Evolutionary conservation across 2,329 filamentous ascomycete species (phyloP).

Genomic region (Colletotrichum tanaceti): DNA sequence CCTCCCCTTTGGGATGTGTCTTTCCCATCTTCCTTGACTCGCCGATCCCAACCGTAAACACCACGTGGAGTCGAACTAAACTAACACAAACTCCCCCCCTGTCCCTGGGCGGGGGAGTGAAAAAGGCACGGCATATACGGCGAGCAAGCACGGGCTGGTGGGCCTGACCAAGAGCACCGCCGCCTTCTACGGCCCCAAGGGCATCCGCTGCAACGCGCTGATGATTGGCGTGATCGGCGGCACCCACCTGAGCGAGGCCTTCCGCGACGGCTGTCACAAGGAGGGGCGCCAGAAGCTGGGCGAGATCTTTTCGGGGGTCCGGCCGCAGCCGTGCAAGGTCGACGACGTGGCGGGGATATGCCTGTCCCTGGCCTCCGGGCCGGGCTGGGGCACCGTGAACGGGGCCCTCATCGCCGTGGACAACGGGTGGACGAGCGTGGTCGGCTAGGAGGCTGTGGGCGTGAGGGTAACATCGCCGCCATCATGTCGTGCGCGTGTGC

Average conservation of each 20-base stretch:
- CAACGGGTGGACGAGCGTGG: neutral
- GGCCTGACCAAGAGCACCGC: conserved; percentile 69
- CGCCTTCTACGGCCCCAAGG: conserved; percentile 63
- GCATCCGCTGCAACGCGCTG: conserved; percentile 54
- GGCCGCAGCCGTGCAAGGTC: neutral
- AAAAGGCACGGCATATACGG: conserved; percentile 63
- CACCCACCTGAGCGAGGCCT: neutral
- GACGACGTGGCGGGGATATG: conserved; percentile 1
- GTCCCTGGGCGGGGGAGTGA: no score
- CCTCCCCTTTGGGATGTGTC: no score
- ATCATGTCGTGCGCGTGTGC: no score
- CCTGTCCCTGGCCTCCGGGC: neutral
- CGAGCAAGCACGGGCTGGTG: conserved; percentile 64
- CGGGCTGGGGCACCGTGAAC: neutral
- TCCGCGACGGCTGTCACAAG: neutral
- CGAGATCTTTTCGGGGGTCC: neutral
- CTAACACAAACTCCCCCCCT: no score
- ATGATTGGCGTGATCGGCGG: neutral
- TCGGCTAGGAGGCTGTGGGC: neutral
- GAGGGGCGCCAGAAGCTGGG: conserved; percentile 3
- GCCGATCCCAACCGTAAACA: no score
- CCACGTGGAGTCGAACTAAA: neutral
- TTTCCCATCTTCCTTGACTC: neutral
- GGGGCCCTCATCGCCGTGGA: conserved; percentile 5
- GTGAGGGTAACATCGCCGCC: no score